These are phyloP conservation scores for Aureobasidium mangrovei DNA, from an alignment of 2,329 filamentous ascomycete genomes.

Conservation along the genomic window DNA sequence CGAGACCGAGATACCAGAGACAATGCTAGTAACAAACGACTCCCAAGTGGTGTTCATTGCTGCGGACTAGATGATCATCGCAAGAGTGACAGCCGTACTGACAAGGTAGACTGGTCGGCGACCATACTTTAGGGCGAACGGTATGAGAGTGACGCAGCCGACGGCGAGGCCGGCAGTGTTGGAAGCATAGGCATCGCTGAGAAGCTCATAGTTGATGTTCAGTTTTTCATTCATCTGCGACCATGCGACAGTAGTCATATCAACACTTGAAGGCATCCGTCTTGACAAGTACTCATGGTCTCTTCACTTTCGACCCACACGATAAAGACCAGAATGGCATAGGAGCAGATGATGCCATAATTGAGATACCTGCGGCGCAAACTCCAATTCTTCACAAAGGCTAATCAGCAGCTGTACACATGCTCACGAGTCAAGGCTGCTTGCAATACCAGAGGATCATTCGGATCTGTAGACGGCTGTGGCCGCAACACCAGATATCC, in stretches of 20 bases:
- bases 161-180: constrained; percentile 40
- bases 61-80: constrained; percentile 41
- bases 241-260: constrained; percentile 24
- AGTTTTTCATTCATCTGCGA: constrained; percentile 35
- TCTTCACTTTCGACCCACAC: constrained; percentile 34
- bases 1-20: constrained; percentile 38
- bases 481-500: neutral
- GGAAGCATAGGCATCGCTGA: constrained; percentile 41
- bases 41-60: constrained; percentile 35
- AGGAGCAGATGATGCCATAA: constrained; percentile 34
- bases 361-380: constrained; percentile 34
- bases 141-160: constrained; percentile 42
- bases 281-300: constrained; percentile 15
- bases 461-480: neutral
- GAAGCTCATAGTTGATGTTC: constrained; percentile 31
- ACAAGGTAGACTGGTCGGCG: constrained; percentile 43
- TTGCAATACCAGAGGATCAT: neutral
- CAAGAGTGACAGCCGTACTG: constrained; percentile 40
- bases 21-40: constrained; percentile 35
- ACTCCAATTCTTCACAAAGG: constrained; percentile 43
- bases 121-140: constrained; percentile 44
- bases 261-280: neutral
- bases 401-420: constrained; percentile 15
- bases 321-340: constrained; percentile 36
- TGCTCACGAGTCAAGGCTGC: neutral